Evolutionary conservation across 768 basidiomycete genomes (phyloP).

Genomic region (Holtermanniella nyarrowii): DNA sequence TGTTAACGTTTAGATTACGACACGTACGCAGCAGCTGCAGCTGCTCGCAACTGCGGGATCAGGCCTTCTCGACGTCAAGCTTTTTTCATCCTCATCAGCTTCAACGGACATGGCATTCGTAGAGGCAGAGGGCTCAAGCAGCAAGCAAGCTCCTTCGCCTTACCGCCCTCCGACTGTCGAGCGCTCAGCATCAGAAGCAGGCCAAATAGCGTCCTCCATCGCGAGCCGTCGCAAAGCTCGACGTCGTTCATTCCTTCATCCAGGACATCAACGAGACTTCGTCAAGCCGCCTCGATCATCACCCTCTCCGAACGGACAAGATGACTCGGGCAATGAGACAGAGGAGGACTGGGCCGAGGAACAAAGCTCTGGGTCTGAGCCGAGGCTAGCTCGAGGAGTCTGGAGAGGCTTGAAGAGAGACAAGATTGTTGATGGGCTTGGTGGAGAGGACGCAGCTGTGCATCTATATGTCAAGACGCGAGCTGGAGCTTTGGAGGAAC

Average conservation of each 20-base stretch:
- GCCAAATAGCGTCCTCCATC: background rate
- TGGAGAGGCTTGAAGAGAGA: background rate
- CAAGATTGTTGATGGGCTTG: background rate
- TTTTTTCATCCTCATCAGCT: too few species aligned
- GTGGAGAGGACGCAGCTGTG: background rate
- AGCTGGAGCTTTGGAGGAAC: slow-evolving; percentile 3
- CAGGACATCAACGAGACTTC: background rate
- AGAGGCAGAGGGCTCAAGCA: background rate
- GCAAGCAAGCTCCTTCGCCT: background rate
- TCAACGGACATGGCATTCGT: too few species aligned
- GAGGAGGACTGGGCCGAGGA: background rate
- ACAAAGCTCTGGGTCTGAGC: too few species aligned
- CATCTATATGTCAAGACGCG: background rate
- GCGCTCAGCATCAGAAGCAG: background rate
- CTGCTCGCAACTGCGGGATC: too few species aligned
- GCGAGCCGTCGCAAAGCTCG: too few species aligned
- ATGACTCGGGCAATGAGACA: background rate
- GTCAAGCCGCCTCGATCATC: background rate
- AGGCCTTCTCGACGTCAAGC: too few species aligned
- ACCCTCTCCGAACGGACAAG: too few species aligned
- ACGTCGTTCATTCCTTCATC: background rate
- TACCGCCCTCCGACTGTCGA: background rate
- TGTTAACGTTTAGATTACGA: too few species aligned
- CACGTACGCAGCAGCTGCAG: too few species aligned
- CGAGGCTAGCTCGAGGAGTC: too few species aligned